A percentile compares a stretch with the other conserved stretches of the same genome.
These are phyloP conservation scores for Penicillium sclerotigenum DNA, from an alignment of 2,329 filamentous ascomycete species.

Conservation along the genomic window DNA sequence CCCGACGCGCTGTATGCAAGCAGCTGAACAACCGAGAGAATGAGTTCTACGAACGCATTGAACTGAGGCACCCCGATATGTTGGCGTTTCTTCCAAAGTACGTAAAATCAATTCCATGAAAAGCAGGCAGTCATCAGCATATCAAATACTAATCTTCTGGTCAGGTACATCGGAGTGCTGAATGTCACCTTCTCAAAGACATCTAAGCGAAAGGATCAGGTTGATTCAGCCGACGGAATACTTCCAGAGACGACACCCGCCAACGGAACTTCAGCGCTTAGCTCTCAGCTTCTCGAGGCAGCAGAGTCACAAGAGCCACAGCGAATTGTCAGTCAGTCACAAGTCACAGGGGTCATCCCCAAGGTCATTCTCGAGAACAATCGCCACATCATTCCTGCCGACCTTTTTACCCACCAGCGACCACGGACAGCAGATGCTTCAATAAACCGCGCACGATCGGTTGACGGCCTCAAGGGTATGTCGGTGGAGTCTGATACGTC, in stretches of 20 bases:
- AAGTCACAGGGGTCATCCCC: constrained; percentile 71
- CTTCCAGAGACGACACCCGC: constrained; percentile 9
- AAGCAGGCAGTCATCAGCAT: not conserved
- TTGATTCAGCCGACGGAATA: constrained; percentile 17
- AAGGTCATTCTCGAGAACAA: constrained; percentile 95
- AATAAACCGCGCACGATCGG: constrained; percentile 20
- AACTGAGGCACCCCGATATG: constrained; percentile 83
- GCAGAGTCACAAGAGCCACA: constrained; percentile 44
- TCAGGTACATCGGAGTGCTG: constrained; percentile 85
- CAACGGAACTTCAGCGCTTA: constrained; percentile 12
- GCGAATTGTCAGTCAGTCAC: constrained; percentile 68
- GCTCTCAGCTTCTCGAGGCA: constrained; percentile 15
- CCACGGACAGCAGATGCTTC: constrained; percentile 36
- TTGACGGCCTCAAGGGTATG: constrained; percentile 19
- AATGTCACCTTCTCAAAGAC: constrained; percentile 94
- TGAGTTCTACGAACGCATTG: constrained; percentile 96
- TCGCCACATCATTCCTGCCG: constrained; percentile 83
- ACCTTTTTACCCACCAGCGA: constrained; percentile 65
- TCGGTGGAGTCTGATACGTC: constrained; percentile 20
- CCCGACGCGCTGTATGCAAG: constrained; percentile 91
- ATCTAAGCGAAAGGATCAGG: constrained; percentile 55
- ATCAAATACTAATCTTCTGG: constrained; percentile 12
- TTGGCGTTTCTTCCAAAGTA: constrained; percentile 82
- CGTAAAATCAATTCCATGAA: constrained; percentile 37
- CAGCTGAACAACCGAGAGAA: constrained; percentile 98